These are phyloP conservation scores for Vanrija humicola DNA, from an alignment of 1,284 basidiomycete genomes.

Conservation along the genomic window DNA sequence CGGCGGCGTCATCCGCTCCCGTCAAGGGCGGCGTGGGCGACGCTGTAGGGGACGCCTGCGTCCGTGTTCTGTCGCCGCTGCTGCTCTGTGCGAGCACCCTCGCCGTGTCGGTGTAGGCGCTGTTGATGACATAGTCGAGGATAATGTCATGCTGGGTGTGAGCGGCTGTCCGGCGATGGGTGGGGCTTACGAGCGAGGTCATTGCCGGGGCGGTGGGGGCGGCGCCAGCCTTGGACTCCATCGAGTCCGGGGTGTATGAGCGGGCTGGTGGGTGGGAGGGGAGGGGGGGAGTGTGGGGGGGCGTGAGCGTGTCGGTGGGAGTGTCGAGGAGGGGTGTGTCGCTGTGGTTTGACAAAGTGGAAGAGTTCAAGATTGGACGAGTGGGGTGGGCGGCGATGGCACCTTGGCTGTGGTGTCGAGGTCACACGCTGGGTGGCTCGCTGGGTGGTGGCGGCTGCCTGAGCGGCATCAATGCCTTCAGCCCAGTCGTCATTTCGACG, in stretches of 20 bases:
- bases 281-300: neutral
- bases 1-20: neutral
- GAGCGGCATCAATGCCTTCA: too few species aligned
- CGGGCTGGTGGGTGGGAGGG: neutral
- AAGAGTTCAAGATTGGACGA: neutral
- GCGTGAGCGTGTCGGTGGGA: neutral
- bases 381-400: neutral
- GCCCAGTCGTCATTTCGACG: too few species aligned
- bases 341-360: neutral
- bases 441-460: too few species aligned
- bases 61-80: neutral
- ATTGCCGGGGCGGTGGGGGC: neutral
- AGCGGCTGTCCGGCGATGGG: neutral
- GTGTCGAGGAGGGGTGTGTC: neutral
- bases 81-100: conserved; percentile 15
- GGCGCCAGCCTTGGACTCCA: neutral
- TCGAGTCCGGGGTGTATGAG: neutral
- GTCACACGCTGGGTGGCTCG: too few species aligned
- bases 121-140: conserved; percentile 39
- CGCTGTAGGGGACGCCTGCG: neutral
- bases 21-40: neutral
- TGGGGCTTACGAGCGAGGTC: conserved; percentile 5
- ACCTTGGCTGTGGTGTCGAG: too few species aligned
- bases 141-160: conserved; percentile 40
- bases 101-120: conserved; percentile 38